Evolutionary conservation across 257 asterid species (phyloP).

Genomic region (Solanum bukasovii): DNA sequence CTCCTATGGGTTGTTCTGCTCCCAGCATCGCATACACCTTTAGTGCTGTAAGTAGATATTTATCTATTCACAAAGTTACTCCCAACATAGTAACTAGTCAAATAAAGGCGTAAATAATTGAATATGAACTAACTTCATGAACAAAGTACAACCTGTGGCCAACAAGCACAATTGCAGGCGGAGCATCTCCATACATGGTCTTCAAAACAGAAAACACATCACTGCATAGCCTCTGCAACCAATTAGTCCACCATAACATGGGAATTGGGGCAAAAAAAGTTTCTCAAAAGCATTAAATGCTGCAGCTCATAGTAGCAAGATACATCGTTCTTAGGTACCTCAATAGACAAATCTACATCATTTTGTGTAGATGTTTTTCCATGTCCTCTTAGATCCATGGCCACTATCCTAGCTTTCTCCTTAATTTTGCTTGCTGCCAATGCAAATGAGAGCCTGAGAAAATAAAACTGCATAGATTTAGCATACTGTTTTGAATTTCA

Average conservation of each 20-base stretch:
- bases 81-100: not conserved
- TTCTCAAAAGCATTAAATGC: conserved; percentile 1
- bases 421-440: conserved; percentile 64
- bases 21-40: not conserved
- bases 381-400: conserved; percentile 94
- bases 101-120: not conserved
- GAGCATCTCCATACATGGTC: conserved; percentile 79
- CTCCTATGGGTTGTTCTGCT: not conserved
- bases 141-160: conserved; percentile 75
- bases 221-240: conserved; percentile 60
- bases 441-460: conserved; percentile 81
- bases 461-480: not conserved
- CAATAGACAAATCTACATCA: conserved; percentile 79
- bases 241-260: conserved; percentile 6
- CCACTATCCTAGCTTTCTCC: conserved; percentile 67
- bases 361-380: conserved; percentile 80
- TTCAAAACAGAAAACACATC: conserved; percentile 80
- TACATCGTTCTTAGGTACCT: conserved; percentile 35
- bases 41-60: not conserved
- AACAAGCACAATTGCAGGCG: conserved; percentile 87
- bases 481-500: not conserved
- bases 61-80: not conserved
- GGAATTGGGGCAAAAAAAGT: not conserved
- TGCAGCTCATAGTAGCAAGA: not conserved
- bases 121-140: conserved; percentile 1